phyloP scores from a whole-genome alignment of 495 filamentous ascomycete species.

The Daldinia decipiens region DNA sequence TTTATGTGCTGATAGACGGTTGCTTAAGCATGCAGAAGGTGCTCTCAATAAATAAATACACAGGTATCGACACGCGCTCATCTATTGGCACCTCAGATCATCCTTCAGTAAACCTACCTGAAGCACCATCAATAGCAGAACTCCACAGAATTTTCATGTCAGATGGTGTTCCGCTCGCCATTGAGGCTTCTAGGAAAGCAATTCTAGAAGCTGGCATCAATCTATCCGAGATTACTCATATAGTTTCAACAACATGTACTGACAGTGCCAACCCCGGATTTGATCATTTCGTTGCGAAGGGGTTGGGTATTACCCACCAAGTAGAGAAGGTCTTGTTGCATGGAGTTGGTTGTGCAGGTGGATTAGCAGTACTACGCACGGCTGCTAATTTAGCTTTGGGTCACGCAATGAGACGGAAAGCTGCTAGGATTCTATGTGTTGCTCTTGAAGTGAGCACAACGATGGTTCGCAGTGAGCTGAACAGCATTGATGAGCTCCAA shows the following conservation, averaged over 20 bases:
- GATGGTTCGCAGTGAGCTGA: constrained; percentile 67
- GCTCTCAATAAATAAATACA: constrained; percentile 69
- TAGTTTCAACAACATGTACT: constrained; percentile 73
- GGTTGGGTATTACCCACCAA: constrained; percentile 58
- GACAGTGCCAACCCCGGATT: constrained; percentile 75
- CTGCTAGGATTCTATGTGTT: constrained; percentile 66
- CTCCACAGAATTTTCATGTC: constrained; percentile 64
- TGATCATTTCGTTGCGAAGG: constrained; percentile 69
- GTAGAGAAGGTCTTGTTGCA: constrained; percentile 70
- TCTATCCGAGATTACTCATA: constrained; percentile 67
- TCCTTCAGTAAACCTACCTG: constrained; percentile 63
- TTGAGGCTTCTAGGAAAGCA: constrained; percentile 67
- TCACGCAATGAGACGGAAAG: constrained; percentile 59
- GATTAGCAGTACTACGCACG: constrained; percentile 68
- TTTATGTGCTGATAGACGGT: constrained; percentile 13
- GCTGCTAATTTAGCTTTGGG: constrained; percentile 70
- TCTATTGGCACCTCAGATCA: constrained; percentile 67
- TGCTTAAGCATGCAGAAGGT: constrained; percentile 64
- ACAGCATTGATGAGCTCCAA: constrained; percentile 62
- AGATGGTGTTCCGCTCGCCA: constrained; percentile 67
- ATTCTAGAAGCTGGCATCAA: constrained; percentile 63
- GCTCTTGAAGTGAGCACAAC: constrained; percentile 70
- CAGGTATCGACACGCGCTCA: constrained; percentile 70
- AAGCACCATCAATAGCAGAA: constrained; percentile 65
- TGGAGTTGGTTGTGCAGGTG: constrained; percentile 71